Conservation (phyloP, 1,139 yeast genomes). For the Ogataea hybrid region DNA sequence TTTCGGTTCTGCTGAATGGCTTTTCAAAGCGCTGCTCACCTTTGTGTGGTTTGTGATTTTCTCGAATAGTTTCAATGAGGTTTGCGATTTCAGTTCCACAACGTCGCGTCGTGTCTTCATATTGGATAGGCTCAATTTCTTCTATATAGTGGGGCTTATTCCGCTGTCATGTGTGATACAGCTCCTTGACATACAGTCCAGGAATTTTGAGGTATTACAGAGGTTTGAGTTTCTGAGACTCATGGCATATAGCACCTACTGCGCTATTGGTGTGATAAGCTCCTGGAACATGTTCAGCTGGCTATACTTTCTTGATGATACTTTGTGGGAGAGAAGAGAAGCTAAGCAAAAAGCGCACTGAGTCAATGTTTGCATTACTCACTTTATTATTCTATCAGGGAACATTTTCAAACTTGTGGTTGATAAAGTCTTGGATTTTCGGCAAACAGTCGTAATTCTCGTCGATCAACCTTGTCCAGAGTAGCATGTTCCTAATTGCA, state of each 20-base stretch:
- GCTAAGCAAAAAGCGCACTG: conserved; percentile 7
- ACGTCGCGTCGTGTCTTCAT: conserved; percentile 48
- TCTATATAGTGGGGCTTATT: conserved; percentile 66
- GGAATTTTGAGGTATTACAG: conserved; percentile 46
- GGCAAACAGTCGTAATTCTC: conserved; percentile 1
- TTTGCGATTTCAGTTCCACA: conserved; percentile 50
- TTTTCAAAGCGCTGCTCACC: conserved; percentile 75
- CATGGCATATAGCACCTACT: conserved; percentile 82
- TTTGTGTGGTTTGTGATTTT: conserved; percentile 83
- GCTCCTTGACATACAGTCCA: conserved; percentile 54
- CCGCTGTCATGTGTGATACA: conserved; percentile 61
- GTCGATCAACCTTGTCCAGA: conserved; percentile 2
- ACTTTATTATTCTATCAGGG: background rate
- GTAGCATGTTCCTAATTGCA: conserved; percentile 6
- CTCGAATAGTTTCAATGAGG: conserved; percentile 67
- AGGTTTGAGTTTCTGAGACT: conserved; percentile 71
- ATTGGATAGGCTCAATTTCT: conserved; percentile 66
- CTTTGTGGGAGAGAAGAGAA: conserved; percentile 45
- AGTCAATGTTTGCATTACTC: background rate
- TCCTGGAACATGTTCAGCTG: conserved; percentile 90
- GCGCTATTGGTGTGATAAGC: conserved; percentile 79
- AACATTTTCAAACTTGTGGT: background rate
- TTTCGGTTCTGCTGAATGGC: conserved; percentile 76
- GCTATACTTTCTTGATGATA: conserved; percentile 79
- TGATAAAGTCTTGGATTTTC: conserved; percentile 3